These are phyloP conservation scores for Entamoeba invadens DNA, from an alignment of 208 protist species.

Conservation along the genomic window DNA sequence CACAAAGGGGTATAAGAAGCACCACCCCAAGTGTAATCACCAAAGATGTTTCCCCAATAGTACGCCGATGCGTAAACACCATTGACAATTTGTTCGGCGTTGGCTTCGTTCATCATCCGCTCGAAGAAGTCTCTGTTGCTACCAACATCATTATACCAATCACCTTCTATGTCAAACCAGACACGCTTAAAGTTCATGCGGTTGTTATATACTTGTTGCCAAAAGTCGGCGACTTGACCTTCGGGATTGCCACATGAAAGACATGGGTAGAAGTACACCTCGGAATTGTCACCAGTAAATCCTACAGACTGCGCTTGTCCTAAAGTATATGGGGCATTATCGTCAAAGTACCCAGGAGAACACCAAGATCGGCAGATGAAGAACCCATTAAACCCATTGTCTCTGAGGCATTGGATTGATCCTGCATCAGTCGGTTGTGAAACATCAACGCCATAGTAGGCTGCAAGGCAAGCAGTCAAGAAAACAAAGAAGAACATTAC, in stretches of 20 bases:
- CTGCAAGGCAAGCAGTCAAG: too few species aligned
- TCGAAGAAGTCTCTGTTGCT: background rate
- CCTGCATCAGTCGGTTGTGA: background rate
- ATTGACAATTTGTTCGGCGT: background rate
- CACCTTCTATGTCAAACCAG: background rate
- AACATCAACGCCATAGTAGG: background rate
- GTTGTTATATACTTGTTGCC: background rate
- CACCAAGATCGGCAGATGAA: background rate
- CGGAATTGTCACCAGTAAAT: background rate
- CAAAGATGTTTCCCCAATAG: background rate
- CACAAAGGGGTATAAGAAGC: background rate
- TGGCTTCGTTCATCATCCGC: background rate
- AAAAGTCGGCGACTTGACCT: background rate
- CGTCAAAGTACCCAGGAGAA: background rate
- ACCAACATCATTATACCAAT: background rate
- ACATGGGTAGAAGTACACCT: background rate
- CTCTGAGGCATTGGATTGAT: background rate
- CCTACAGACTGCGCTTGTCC: background rate
- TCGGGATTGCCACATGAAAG: background rate
- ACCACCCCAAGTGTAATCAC: background rate
- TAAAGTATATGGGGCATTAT: background rate
- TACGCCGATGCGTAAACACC: background rate
- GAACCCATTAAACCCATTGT: background rate
- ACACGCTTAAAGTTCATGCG: background rate
- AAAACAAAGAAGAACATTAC: too few species aligned